Evolutionary conservation across 805 yeast genomes (phyloP).

Genomic region (Clavispora carvajalis): DNA sequence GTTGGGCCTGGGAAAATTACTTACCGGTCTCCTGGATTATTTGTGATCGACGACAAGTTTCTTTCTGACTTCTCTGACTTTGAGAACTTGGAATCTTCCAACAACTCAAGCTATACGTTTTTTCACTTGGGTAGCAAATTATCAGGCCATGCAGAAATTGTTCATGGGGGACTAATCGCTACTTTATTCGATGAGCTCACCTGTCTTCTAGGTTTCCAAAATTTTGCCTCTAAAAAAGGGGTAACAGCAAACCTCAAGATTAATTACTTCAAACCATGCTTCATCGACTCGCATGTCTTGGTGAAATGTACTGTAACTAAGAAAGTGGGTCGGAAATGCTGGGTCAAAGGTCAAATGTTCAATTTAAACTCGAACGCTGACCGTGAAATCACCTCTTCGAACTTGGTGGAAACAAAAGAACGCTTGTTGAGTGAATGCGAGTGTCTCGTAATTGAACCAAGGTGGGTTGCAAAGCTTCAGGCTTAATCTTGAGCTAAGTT

Average conservation of each 20-base stretch:
- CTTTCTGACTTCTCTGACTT: slow-evolving; percentile 21
- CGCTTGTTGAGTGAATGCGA: slow-evolving; percentile 33
- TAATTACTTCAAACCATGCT: slow-evolving; percentile 34
- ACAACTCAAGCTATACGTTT: slow-evolving; percentile 33
- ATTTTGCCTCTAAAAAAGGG: slow-evolving; percentile 33
- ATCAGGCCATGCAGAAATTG: slow-evolving; percentile 36
- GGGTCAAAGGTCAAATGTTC: slow-evolving; percentile 33
- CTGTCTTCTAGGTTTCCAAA: slow-evolving; percentile 39
- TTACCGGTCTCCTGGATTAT: slow-evolving; percentile 28
- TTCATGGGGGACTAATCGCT: slow-evolving; percentile 42
- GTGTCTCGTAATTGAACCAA: slow-evolving; percentile 38
- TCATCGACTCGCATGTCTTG: slow-evolving; percentile 25
- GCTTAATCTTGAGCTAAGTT: slow-evolving; percentile 3
- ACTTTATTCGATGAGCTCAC: slow-evolving; percentile 40
- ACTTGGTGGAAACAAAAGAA: slow-evolving; percentile 16
- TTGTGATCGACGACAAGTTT: slow-evolving; percentile 29
- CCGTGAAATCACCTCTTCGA: slow-evolving; percentile 5
- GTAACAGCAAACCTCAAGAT: slow-evolving; percentile 42
- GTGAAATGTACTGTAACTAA: slow-evolving; percentile 28
- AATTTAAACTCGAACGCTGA: slow-evolving; percentile 17
- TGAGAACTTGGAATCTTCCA: slow-evolving; percentile 9
- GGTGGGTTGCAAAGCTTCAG: slow-evolving; percentile 30
- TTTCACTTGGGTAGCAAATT: slow-evolving; percentile 34
- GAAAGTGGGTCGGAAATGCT: slow-evolving; percentile 36
- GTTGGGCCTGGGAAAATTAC: slow-evolving; percentile 30